Percentiles rank a stretch among this genome's conserved stretches.
Conservation (phyloP, 345 rosid species). For the Xanthoceras sorbifolium region DNA sequence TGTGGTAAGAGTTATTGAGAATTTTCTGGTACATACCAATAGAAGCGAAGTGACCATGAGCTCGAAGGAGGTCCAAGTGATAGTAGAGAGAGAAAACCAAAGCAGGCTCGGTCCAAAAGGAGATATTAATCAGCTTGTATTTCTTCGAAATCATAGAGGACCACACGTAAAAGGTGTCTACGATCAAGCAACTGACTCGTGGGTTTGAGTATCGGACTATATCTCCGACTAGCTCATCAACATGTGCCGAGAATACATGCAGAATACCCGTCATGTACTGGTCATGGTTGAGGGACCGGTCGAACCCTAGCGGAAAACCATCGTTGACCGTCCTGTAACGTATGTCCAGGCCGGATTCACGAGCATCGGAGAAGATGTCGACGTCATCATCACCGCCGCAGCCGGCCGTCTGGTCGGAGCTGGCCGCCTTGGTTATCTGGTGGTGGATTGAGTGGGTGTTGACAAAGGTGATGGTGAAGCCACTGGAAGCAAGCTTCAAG, state of each 20-base stretch:
- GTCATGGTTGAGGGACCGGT: constrained; percentile 74
- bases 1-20: no score
- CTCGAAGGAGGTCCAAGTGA: constrained; percentile 68
- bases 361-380: constrained; percentile 54
- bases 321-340: constrained; percentile 71
- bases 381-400: constrained; percentile 23
- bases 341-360: constrained; percentile 67
- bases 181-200: constrained; percentile 51
- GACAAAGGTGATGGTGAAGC: constrained; percentile 74
- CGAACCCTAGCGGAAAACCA: constrained; percentile 67
- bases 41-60: constrained; percentile 65
- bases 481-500: constrained; percentile 69
- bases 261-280: constrained; percentile 54
- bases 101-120: constrained; percentile 91
- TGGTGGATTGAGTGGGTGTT: constrained; percentile 67
- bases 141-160: constrained; percentile 64
- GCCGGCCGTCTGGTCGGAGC: not conserved
- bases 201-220: constrained; percentile 28
- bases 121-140: constrained; percentile 57
- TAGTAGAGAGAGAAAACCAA: constrained; percentile 63
- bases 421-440: constrained; percentile 45
- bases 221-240: constrained; percentile 52
- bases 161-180: constrained; percentile 78
- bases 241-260: constrained; percentile 63
- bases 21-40: constrained; percentile 43